phyloP scores from a whole-genome alignment of 1,284 basidiomycete species.

The Cerrena zonata region DNA sequence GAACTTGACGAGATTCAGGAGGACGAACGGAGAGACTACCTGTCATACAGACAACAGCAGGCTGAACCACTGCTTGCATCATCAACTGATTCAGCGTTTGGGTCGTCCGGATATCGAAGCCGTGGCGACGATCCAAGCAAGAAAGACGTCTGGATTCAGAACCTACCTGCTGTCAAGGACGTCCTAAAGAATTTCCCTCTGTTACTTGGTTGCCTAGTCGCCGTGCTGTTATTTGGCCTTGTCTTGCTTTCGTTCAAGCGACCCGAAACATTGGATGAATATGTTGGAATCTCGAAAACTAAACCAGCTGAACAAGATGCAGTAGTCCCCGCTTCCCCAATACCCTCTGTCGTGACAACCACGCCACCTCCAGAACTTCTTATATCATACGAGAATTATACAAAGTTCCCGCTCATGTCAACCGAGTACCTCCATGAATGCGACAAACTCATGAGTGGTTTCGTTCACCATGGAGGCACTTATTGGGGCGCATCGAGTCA shows the following conservation, averaged over 20 bases:
- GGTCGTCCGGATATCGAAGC: conserved; percentile 34
- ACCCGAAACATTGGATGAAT: conserved; percentile 43
- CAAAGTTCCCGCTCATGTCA: conserved; percentile 52
- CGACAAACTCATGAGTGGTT: conserved; percentile 39
- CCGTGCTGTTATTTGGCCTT: conserved; percentile 45
- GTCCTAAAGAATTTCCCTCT: conserved; percentile 29
- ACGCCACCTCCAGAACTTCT: conserved; percentile 24
- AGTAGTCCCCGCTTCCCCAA: conserved; percentile 5
- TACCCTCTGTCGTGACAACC: conserved; percentile 19
- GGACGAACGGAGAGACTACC: conserved; percentile 36
- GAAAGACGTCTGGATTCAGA: conserved; percentile 9
- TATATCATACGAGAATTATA: conserved; percentile 57
- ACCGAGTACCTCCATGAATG: conserved; percentile 54
- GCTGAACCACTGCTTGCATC: conserved; percentile 46
- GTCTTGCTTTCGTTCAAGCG: conserved; percentile 44
- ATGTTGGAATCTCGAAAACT: conserved; percentile 32
- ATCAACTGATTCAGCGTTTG: conserved; percentile 38
- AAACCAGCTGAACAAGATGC: conserved; percentile 9
- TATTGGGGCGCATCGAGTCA: conserved; percentile 46
- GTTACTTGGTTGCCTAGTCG: conserved; percentile 41
- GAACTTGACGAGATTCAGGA: conserved; percentile 39
- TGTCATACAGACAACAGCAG: conserved; percentile 35
- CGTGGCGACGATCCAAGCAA: conserved; percentile 32
- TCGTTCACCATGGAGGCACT: conserved; percentile 40
- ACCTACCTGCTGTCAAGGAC: conserved; percentile 16